Base-by-base conservation (phyloP, 2,329 filamentous ascomycete species). In the Penicillium brasilianum region DNA sequence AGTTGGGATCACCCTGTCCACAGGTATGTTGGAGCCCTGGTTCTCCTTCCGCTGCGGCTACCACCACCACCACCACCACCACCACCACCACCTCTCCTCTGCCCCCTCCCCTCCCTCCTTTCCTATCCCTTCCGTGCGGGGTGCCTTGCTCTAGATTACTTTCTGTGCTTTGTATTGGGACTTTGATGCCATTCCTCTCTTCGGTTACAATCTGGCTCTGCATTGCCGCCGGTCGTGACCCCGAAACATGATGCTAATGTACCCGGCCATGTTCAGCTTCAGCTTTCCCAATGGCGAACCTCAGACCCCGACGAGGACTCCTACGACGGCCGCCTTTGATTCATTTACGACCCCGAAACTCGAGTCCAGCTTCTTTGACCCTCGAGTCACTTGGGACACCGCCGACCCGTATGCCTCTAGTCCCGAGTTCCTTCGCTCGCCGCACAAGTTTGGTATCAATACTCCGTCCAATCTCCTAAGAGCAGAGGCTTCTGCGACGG, bases 371-470 rank as follows among this genome's bases (percentile, higher is more conserved):
- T 80, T 80, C 65, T 80, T 79, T 66, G 79, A 81, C 61, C 76
- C 78, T 36, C 73, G 77, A 59, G 76, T 81, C 55, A 80, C 78
- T 57, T 81, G 79, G 79, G 77, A 80, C 62, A 80, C 79, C 49
- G 76, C 78, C 56, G 78, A 81, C 69, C 78, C 78, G 3, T 79
- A 80, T 74, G 78, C 76, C 59, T 79, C 77, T n/a, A 81, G 78
- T 62, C 79, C 79, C 14, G 78, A 80, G 61, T 77, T 80, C 58
- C 74, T 78, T 49, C 79, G 78, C 46, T 79, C 78, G 3, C 78
- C 78, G 13, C 76, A 79, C 58, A 75, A 73, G 56, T 74, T 77
- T 48, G 73, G 69, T 55, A 68, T 78, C 64, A 71, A 67, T 39
- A 75, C 72, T n/a, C 72, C 73, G 20, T 71, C 70, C n/a, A 71